Conservation (phyloP, 768 basidiomycete species). For the Mycena metata region DNA sequence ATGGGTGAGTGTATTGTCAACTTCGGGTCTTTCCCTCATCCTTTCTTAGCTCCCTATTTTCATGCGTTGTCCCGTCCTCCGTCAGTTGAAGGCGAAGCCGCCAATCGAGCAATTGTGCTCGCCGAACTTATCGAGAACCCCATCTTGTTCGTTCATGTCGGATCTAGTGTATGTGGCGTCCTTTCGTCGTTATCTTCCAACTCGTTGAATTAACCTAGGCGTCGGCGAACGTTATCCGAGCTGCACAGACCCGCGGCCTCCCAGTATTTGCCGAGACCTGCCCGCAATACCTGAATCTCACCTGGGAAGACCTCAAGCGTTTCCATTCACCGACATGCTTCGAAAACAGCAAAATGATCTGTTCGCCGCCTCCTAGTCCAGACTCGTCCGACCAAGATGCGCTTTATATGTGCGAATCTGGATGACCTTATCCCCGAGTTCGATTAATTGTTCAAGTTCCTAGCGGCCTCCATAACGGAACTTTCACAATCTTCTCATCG, state of each 20-base stretch:
- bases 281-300: conserved; percentile 20
- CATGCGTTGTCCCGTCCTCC: conserved; percentile 18
- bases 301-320: conserved; percentile 22
- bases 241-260: conserved; percentile 18
- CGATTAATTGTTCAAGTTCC: background rate
- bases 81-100: conserved; percentile 22
- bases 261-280: conserved; percentile 23
- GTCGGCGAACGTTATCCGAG: conserved; percentile 10
- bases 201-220: background rate
- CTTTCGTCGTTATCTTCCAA: background rate
- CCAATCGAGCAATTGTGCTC: conserved; percentile 18
- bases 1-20: background rate
- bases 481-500: conserved; percentile 17
- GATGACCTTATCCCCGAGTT: too few species aligned
- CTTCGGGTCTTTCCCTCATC: background rate
- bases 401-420: conserved; percentile 7
- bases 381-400: conserved; percentile 22
- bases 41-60: conserved; percentile 8
- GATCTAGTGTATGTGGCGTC: conserved; percentile 12
- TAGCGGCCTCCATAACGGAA: conserved; percentile 20
- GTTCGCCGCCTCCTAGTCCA: conserved; percentile 22
- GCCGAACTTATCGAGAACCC: conserved; percentile 19
- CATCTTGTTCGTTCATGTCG: conserved; percentile 21
- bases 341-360: conserved; percentile 25
- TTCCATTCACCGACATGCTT: conserved; percentile 21